Percentiles rank a stretch among this genome's conserved stretches.
Evolutionary conservation across 768 basidiomycete species (phyloP).

Genomic region (Rhodotorula diobovata): DNA sequence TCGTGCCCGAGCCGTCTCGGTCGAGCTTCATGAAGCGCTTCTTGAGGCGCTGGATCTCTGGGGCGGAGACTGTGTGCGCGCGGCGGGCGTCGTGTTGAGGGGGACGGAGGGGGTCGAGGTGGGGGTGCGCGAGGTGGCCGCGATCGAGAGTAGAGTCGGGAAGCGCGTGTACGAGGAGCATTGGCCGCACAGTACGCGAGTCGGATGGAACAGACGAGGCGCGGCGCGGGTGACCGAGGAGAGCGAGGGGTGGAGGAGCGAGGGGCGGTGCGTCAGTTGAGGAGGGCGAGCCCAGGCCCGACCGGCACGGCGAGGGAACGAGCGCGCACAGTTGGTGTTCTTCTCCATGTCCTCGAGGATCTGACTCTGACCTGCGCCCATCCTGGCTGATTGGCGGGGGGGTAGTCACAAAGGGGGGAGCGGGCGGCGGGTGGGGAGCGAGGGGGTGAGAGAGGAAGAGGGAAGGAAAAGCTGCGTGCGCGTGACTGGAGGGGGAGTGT

Average conservation of each 20-base stretch:
- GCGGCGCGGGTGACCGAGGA: background rate
- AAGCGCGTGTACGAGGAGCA: background rate
- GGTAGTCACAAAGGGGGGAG: background rate
- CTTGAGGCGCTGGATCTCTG: constrained; percentile 90
- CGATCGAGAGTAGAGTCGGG: background rate
- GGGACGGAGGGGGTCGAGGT: background rate
- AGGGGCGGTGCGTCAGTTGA: background rate
- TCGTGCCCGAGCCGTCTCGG: constrained; percentile 93
- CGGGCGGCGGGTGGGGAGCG: background rate
- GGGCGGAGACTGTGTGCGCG: constrained; percentile 69
- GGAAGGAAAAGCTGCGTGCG: too few relatives aligned
- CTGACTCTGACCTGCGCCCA: constrained; percentile 61
- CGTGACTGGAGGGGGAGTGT: background rate
- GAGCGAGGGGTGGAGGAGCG: background rate
- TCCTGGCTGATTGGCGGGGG: constrained; percentile 36
- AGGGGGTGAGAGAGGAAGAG: background rate
- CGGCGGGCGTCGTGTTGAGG: background rate
- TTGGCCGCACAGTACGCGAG: too few relatives aligned
- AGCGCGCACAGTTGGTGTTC: constrained; percentile 88
- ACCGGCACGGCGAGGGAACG: too few relatives aligned
- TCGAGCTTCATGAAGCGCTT: constrained; percentile 99
- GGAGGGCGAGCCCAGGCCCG: background rate
- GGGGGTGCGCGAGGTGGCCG: background rate
- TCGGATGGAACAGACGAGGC: background rate
- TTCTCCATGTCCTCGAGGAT: constrained; percentile 98